Evolutionary conservation across 2,329 filamentous ascomycete species (phyloP), one percentile per base, ranked within the genome.

Genomic region (Fusarium setosum): DNA sequence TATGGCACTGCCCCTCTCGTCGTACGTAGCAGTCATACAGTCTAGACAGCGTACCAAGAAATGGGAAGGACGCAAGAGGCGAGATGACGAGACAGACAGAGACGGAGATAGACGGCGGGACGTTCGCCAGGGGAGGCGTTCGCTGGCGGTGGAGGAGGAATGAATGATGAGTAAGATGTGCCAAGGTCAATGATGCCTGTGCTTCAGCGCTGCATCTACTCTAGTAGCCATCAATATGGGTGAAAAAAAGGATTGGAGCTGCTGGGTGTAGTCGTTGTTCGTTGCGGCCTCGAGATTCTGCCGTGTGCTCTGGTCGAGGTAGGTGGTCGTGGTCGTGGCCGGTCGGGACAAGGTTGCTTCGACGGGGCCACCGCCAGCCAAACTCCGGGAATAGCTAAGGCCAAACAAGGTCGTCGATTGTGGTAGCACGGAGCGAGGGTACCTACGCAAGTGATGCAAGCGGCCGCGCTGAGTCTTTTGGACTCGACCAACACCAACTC

Each of bases 1-100:
- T 52, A 63, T 34, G 37, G 34, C 34, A 29, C 32, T 50, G 61
- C 59, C 65, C 50, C 56, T 47, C 60, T 56, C 15, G 35, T 54
- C 38, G 56, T 57, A n/a, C n/a, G 35, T 56, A 31, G 56, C 34
- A 67, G 47, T 67, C 70, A 71, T 72, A 55, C 68, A 71, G 62
- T 49, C 49, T 32, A 37, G 20, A 11, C 32, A 32, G 13, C 20
- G 50, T 26, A 31, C 41, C 44, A 29, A 58, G 35, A 64, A 44
- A 47, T 9, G 32, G 53, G 61, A 58, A 69, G 63, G 54, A 42
- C 58, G 52, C 31, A 47, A 41, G 59, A 59, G 61, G 55, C 63
- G 63, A 56, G 65, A 66, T 57, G 67, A 63, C 37, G 44, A 59
- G 52, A 53, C 51, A 56, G 65, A 65, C 26, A 40, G 38, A 44